Evolutionary conservation across 768 basidiomycete species (phyloP).

Genomic region (Pulveroboletus sp.): DNA sequence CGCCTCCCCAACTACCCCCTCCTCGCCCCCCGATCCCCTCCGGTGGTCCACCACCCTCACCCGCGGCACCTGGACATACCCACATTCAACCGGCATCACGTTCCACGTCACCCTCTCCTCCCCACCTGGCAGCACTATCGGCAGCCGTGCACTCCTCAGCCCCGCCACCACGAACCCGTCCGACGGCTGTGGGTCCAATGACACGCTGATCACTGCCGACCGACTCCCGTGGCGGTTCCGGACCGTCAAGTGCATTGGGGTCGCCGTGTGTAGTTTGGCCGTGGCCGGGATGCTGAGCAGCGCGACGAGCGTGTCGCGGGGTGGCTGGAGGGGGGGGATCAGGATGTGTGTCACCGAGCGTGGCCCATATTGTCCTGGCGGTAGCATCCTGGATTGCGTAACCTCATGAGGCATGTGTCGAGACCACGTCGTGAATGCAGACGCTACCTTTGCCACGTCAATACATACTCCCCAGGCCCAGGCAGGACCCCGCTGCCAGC

Average conservation of each 20-base stretch:
- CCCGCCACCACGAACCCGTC: slow-evolving; percentile 85
- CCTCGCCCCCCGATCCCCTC: slow-evolving; percentile 28
- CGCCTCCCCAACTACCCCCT: slow-evolving; percentile 35
- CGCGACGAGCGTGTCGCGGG: slow-evolving; percentile 59
- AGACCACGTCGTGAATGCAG: not conserved
- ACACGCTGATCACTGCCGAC: slow-evolving; percentile 65
- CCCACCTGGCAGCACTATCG: slow-evolving; percentile 67
- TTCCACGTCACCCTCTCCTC: slow-evolving; percentile 66
- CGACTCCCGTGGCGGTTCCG: slow-evolving; percentile 62
- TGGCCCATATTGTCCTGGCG: slow-evolving; percentile 41
- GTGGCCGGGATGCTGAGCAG: slow-evolving; percentile 57
- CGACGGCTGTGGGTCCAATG: slow-evolving; percentile 61
- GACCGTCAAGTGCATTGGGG: slow-evolving; percentile 51
- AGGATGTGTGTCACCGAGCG: slow-evolving; percentile 46
- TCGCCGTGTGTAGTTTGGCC: slow-evolving; percentile 59
- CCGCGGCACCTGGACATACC: slow-evolving; percentile 55
- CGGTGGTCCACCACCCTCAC: slow-evolving; percentile 57
- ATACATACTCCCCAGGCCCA: slow-evolving; percentile 54
- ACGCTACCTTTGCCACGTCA: slow-evolving; percentile 62
- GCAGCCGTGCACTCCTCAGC: slow-evolving; percentile 57
- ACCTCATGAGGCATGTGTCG: not conserved
- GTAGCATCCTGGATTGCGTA: slow-evolving; percentile 37
- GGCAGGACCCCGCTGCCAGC: slow-evolving; percentile 32
- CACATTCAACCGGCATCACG: slow-evolving; percentile 71
- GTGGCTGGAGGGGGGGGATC: slow-evolving; percentile 61